Evolutionary conservation across 2,329 filamentous ascomycete species (phyloP).

Genomic region (Claviceps sorghi): DNA sequence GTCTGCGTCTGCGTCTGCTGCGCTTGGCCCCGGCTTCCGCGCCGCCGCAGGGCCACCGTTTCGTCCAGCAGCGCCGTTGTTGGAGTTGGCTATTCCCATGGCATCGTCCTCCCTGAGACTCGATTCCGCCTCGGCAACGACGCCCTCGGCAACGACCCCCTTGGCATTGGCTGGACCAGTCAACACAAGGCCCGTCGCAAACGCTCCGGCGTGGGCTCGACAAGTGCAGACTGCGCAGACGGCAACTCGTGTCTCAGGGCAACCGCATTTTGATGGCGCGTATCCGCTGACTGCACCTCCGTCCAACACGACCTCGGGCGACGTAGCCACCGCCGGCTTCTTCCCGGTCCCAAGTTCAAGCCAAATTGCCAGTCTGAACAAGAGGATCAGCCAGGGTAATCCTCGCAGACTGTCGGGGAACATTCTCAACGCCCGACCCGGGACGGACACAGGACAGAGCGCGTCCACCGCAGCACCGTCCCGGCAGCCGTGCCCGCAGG

Average conservation of each 20-base stretch:
- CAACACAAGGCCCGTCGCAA: conserved; percentile 18
- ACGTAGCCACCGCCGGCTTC: conserved; percentile 19
- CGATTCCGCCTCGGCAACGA: conserved; percentile 3
- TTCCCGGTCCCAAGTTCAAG: conserved; percentile 24
- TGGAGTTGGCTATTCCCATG: conserved; percentile 17
- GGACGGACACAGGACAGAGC: not conserved
- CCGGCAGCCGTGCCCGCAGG: not conserved
- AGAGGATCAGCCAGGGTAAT: conserved; percentile 22
- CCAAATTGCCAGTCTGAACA: conserved; percentile 25
- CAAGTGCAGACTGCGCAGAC: conserved; percentile 10
- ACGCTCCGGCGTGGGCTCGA: conserved; percentile 33
- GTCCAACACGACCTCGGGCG: conserved; percentile 16
- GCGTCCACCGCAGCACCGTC: not conserved
- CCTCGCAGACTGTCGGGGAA: conserved; percentile 29
- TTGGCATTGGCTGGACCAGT: conserved; percentile 10
- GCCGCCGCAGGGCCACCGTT: not conserved
- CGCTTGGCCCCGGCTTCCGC: not conserved
- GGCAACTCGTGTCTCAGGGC: conserved; percentile 6
- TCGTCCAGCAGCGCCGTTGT: conserved; percentile 3
- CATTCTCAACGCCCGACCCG: conserved; percentile 15
- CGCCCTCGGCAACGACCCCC: not conserved
- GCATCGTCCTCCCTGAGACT: conserved; percentile 6
- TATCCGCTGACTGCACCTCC: conserved; percentile 29
- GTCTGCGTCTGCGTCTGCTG: not conserved
- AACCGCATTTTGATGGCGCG: conserved; percentile 13